Evolutionary conservation across 1,284 basidiomycete genomes (phyloP), one percentile per base, ranked within the genome.

Genomic region (Tremellales sp.): DNA sequence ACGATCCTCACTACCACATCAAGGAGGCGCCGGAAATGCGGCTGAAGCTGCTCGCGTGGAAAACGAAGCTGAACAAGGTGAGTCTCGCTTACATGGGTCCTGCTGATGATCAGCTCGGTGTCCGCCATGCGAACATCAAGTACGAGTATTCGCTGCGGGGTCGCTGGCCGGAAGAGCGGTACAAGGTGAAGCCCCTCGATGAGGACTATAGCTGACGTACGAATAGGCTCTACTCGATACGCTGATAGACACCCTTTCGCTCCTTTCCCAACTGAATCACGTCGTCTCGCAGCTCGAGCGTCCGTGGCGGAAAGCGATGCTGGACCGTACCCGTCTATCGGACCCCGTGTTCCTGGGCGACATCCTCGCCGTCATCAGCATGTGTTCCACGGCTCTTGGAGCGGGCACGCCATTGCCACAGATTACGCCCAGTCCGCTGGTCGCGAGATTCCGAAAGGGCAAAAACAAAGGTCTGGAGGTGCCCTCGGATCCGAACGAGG

Each of bases 311-410:
- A 79, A 78, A 24, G 88, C 87, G 0, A 81, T 91, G 51, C 75
- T 92, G 14, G 78, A 79, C 16, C 74, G 87, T 18, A 87, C 87
- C 0, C 77, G 86, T 1, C 80, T 92, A 53, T 72, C 84, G 12
- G 87, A 92, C 64, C 79, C 85, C 0, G 79, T 84, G 52, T 92
- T 92, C 58, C 81, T 91, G 49, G 89, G 87, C 2, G 88, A 91
- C 53, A 77, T 87, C 8, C 74, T 90, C 10, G 84, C 86, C 9
- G 84, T 89, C 12, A 82, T 89, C 53, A 83, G 84, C 54, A 72
- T 68, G 67, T 66, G 63, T 24, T 63, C 72, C 0, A 67, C 72
- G 0, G 79, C 87, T 1, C 73, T 93, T 26, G 78, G 83, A n/a
- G 84, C 83, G 0, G 88, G 85, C 4, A 75, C 75, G 12, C 82